Conservation (phyloP, 2,329 filamentous ascomycete genomes). For the Fusarium sororula region DNA sequence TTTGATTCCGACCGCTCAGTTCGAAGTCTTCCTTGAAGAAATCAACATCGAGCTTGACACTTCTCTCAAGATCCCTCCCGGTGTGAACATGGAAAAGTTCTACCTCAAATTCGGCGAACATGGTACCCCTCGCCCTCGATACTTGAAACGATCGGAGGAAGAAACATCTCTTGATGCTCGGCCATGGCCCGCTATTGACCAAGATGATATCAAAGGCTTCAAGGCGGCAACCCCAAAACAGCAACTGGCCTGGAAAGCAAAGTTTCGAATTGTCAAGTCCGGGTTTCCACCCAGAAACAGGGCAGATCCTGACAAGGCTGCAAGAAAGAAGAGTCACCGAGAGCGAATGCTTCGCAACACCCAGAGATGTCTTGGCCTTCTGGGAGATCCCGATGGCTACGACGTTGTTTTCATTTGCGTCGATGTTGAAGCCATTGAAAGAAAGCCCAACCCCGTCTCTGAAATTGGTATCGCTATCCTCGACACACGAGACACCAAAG, state of each 20-base stretch:
- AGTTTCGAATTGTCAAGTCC: constrained; percentile 36
- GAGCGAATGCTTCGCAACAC: constrained; percentile 69
- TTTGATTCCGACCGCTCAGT: constrained; percentile 73
- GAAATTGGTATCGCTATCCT: constrained; percentile 87
- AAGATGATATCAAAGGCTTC: constrained; percentile 47
- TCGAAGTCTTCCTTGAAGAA: constrained; percentile 68
- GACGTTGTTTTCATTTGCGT: constrained; percentile 74
- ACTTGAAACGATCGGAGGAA: constrained; percentile 66
- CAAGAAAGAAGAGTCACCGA: constrained; percentile 58
- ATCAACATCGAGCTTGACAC: constrained; percentile 69
- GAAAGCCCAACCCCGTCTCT: constrained; percentile 71
- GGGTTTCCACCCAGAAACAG: constrained; percentile 29
- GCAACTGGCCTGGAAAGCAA: constrained; percentile 31
- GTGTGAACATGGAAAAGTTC: constrained; percentile 63
- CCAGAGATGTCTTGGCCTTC: constrained; percentile 76
- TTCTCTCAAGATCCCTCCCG: constrained; percentile 65
- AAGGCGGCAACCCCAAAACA: constrained; percentile 30
- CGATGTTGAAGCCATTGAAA: constrained; percentile 86
- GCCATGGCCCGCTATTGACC: constrained; percentile 48
- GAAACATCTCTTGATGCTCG: constrained; percentile 47
- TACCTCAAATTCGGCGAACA: constrained; percentile 68
- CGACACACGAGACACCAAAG: constrained; percentile 69
- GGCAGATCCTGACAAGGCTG: constrained; percentile 56
- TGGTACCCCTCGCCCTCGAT: constrained; percentile 71
- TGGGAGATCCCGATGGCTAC: not conserved